Conservation (phyloP, 306 rosid genomes). For the Hylodesmum podocarpum region DNA sequence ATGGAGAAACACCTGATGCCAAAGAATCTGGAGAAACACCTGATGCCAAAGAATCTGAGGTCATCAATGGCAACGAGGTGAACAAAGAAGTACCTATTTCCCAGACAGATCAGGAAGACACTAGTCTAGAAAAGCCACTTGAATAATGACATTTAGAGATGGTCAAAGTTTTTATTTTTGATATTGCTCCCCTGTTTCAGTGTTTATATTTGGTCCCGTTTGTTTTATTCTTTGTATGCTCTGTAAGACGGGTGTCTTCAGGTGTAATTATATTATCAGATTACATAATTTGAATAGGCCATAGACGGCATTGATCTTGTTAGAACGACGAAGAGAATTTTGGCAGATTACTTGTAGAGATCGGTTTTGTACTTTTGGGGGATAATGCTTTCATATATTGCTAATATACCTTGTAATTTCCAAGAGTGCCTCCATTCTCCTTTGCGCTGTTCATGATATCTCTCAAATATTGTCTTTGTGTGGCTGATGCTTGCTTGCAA, state of each 20-base stretch:
- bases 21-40: conserved; percentile 54
- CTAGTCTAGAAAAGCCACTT: conserved; percentile 39
- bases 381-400: background rate
- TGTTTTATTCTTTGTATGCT: conserved; percentile 11
- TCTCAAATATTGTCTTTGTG: background rate
- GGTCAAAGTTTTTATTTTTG: background rate
- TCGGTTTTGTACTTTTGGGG: background rate
- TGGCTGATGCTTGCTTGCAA: background rate
- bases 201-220: background rate
- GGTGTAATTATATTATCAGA: conserved; percentile 28
- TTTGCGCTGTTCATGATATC: background rate
- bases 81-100: conserved; percentile 38
- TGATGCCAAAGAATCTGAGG: conserved; percentile 43
- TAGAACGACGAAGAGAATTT: conserved; percentile 20
- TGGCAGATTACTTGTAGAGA: conserved; percentile 23
- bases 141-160: conserved; percentile 28
- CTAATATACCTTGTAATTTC: background rate
- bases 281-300: conserved; percentile 12
- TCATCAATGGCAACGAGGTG: conserved; percentile 37
- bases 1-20: conserved; percentile 53
- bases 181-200: background rate
- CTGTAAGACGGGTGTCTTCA: background rate
- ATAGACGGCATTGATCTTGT: conserved; percentile 8
- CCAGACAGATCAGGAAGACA: conserved; percentile 38
- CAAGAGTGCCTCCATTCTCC: background rate